Base-by-base conservation (phyloP, 257 asterid genomes). In the Solanum piurae region DNA sequence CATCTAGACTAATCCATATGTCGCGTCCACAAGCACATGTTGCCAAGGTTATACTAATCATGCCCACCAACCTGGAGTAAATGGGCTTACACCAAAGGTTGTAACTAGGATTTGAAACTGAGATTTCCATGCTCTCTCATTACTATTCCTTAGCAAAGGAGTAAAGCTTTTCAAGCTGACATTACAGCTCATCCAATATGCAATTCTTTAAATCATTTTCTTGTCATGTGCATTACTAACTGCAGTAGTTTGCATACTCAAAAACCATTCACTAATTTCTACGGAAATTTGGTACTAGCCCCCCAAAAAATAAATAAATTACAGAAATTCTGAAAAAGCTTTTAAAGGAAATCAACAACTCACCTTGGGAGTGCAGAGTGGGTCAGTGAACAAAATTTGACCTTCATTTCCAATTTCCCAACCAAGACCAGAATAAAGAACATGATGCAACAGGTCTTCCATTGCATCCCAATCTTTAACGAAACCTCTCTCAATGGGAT, bases 401-500 rank as follows among this genome's bases (percentile, higher is more conserved):
- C 99, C 99, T 92, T 97, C 99, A 74, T 97, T 96, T 83, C 99
- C 99, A 14, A 95, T 95, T 89, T 97, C 99, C 99, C 99, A 97
- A 69, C 98, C 99, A 83, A 97, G 92, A 83, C 95, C 96, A 87
- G 92, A 88, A 88, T 97, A 97, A 76, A 97, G 91, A 77, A 94
- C 96, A 91, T 97, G 95, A 86, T 89, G 92, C 84, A 97, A 89
- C 36, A 97, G 92, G 91, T 97, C 99, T 91, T 97, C 99, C 93
- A 95, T 92, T 77, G 99, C 99, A 91, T 97, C 99, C 99, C 99
- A 96, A 83, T 97, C 98, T 71, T 88, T 92, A 52, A 96, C 89
- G 87, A 94, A 97, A 79, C 99, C 99, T 88, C 98, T 93, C 18
- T 89, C 93, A 90, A 97, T 92, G 36, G 99, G 99, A 86, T 97